phyloP scores from a whole-genome alignment of 2,329 filamentous ascomycete genomes.

The Mollisiaceae sp. region DNA sequence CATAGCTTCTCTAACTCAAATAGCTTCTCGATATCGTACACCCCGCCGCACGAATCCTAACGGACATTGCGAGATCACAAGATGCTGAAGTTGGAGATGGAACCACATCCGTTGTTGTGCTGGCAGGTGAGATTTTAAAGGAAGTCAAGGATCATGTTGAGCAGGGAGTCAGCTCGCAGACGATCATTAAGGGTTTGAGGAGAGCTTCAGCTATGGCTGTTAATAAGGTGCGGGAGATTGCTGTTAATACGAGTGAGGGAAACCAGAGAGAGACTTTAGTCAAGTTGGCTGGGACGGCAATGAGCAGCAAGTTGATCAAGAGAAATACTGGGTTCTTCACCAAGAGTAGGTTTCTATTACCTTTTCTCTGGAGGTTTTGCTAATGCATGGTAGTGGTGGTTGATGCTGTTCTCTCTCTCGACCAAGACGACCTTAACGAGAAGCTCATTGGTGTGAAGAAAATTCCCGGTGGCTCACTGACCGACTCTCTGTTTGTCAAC shows the following conservation, averaged over 20 bases:
- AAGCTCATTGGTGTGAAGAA: slow-evolving; percentile 99
- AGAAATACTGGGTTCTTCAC: slow-evolving; percentile 97
- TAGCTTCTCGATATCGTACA: slow-evolving; percentile 98
- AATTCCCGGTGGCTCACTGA: slow-evolving; percentile 92
- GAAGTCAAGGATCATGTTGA: slow-evolving; percentile 96
- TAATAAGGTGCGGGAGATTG: slow-evolving; percentile 99
- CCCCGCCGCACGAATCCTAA: slow-evolving; percentile 94
- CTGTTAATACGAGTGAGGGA: slow-evolving; percentile 80
- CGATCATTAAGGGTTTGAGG: slow-evolving; percentile 94
- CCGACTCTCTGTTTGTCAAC: slow-evolving; percentile 95
- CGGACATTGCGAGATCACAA: slow-evolving; percentile 98
- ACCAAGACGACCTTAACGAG: slow-evolving; percentile 97
- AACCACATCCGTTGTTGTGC: slow-evolving; percentile 94
- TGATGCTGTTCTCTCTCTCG: slow-evolving; percentile 90
- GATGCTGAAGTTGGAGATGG: slow-evolving; percentile 98
- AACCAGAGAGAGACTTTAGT: slow-evolving; percentile 86
- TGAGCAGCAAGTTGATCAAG: slow-evolving; percentile 99
- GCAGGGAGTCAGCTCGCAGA: slow-evolving; percentile 95
- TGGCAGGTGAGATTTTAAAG: slow-evolving; percentile 97
- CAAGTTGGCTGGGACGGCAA: slow-evolving; percentile 92
- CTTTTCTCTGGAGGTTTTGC: slow-evolving; percentile 29
- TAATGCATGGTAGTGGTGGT: slow-evolving; percentile 78
- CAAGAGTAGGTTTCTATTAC: slow-evolving; percentile 69
- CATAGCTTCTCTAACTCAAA: slow-evolving; percentile 23
- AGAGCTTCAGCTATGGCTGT: slow-evolving; percentile 88